These are phyloP conservation scores for Hypoxylon perforatum DNA, from an alignment of 495 filamentous ascomycete species.

Conservation along the genomic window DNA sequence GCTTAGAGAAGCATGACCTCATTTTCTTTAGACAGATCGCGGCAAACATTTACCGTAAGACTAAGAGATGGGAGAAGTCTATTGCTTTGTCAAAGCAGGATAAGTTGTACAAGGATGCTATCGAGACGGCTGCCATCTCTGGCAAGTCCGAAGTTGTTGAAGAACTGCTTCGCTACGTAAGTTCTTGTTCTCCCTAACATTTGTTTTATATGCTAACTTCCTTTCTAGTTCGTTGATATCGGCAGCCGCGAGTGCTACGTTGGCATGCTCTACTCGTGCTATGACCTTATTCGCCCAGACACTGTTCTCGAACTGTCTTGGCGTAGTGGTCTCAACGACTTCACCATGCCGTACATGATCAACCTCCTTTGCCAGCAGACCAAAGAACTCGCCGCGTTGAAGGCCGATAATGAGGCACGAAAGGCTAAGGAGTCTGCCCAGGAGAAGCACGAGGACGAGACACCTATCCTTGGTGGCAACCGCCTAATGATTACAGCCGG, in stretches of 20 bases:
- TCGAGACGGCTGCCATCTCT: slow-evolving; percentile 98
- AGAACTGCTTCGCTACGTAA: slow-evolving; percentile 94
- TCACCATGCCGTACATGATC: slow-evolving; percentile 99
- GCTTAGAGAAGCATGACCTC: slow-evolving; percentile 93
- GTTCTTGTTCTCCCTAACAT: slow-evolving; percentile 50
- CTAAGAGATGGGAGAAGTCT: slow-evolving; percentile 99
- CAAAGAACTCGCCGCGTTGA: slow-evolving; percentile 81
- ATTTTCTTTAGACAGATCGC: slow-evolving; percentile 99
- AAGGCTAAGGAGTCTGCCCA: slow-evolving; percentile 88
- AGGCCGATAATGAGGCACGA: slow-evolving; percentile 97
- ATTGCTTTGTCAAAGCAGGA: slow-evolving; percentile 98
- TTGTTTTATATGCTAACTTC: slow-evolving; percentile 45
- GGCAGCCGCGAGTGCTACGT: slow-evolving; percentile 99
- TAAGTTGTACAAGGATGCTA: slow-evolving; percentile 99
- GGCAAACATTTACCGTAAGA: slow-evolving; percentile 98
- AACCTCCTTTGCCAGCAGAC: slow-evolving; percentile 94
- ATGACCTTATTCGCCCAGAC: slow-evolving; percentile 93
- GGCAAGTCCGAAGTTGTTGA: slow-evolving; percentile 91
- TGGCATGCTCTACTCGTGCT: slow-evolving; percentile 98
- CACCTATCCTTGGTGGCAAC: slow-evolving; percentile 89
- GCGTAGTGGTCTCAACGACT: slow-evolving; percentile 94
- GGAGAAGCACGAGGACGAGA: slow-evolving; percentile 88
- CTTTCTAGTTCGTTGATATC: slow-evolving; percentile 92
- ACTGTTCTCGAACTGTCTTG: slow-evolving; percentile 96
- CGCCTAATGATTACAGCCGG: slow-evolving; percentile 99